Percentiles rank a stretch among this genome's conserved stretches.
phyloP scores from a whole-genome alignment of 495 filamentous ascomycete genomes.

The Hypoxylon trugodes region DNA sequence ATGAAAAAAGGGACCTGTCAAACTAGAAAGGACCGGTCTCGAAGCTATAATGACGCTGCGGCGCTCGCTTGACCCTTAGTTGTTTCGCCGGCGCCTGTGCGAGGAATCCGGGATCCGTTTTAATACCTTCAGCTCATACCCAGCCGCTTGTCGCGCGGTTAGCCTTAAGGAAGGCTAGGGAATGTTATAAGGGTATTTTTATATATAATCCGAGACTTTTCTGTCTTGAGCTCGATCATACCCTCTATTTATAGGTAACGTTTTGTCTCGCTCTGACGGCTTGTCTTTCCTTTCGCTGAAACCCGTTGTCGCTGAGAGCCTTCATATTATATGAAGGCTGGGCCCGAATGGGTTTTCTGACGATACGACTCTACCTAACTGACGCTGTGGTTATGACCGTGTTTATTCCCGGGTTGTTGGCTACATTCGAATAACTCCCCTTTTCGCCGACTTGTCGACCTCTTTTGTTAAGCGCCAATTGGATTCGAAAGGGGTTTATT shows the following conservation, averaged over 20 bases:
- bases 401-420: too few relatives aligned
- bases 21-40: conserved; percentile 12
- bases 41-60: conserved; percentile 12
- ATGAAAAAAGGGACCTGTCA: neutral
- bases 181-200: neutral
- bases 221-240: conserved; percentile 7
- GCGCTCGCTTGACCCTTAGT: neutral
- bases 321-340: too few relatives aligned
- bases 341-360: too few relatives aligned
- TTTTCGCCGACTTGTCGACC: too few relatives aligned
- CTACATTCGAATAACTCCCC: too few relatives aligned
- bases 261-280: conserved; percentile 1
- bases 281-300: too few relatives aligned
- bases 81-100: conserved; percentile 7
- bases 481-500: too few relatives aligned
- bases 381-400: too few relatives aligned
- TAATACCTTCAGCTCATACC: conserved; percentile 10
- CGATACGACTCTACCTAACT: too few relatives aligned
- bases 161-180: conserved; percentile 3
- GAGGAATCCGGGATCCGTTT: conserved; percentile 26
- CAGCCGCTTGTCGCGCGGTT: conserved; percentile 6
- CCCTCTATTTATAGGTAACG: conserved; percentile 25
- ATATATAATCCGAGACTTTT: conserved; percentile 4
- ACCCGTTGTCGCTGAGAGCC: too few relatives aligned
- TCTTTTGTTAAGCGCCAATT: too few relatives aligned